Evolutionary conservation across 352 stramenopile species (phyloP).

Genomic region (Blastocystis hominis): DNA sequence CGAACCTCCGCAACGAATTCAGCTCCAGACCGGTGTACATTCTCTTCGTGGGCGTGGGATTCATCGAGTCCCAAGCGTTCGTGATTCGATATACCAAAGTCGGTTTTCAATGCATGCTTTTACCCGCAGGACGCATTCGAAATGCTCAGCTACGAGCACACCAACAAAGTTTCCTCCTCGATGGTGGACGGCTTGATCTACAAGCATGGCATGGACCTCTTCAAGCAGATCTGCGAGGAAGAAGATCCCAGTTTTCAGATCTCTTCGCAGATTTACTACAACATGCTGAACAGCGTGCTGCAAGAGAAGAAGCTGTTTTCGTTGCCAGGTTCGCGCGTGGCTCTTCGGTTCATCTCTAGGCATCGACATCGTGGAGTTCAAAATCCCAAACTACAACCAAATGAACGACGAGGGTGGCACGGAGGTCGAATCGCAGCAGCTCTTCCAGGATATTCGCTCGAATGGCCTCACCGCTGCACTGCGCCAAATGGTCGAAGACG

Average conservation of each 20-base stretch:
- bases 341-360: background rate
- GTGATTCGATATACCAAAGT: background rate
- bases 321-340: background rate
- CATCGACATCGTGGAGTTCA: background rate
- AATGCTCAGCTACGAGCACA: background rate
- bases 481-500: background rate
- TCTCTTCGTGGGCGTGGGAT: constrained; percentile 47
- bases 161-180: background rate
- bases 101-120: background rate
- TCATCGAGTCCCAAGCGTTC: constrained; percentile 1
- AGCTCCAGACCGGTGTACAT: background rate
- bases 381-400: background rate
- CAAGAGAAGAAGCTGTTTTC: background rate
- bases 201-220: background rate
- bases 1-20: background rate
- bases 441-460: background rate
- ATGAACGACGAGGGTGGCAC: background rate
- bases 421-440: background rate
- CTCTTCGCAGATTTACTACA: background rate
- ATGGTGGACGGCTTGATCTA: background rate
- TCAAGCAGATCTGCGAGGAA: background rate
- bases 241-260: background rate
- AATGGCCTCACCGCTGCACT: background rate
- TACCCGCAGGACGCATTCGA: background rate
- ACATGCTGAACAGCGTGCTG: background rate